These are phyloP conservation scores for Hyaloscypha variabilis DNA, from an alignment of 495 filamentous ascomycete species.

Conservation along the genomic window DNA sequence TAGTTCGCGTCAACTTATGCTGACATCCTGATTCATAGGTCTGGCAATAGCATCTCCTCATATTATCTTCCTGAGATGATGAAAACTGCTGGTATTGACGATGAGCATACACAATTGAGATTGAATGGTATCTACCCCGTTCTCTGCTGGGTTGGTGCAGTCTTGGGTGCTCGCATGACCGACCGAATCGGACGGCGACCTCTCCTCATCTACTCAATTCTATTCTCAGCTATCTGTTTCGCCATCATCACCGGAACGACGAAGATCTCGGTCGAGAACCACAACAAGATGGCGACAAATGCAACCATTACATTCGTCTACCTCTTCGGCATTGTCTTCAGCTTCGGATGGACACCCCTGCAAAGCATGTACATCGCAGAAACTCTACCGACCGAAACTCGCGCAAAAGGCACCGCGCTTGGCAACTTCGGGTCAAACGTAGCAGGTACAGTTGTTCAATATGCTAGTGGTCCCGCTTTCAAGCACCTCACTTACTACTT, in stretches of 20 bases:
- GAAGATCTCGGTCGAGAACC: constrained; percentile 32
- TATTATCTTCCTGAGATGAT: constrained; percentile 59
- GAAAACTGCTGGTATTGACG: constrained; percentile 51
- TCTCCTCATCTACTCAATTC: constrained; percentile 55
- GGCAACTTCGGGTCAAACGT: constrained; percentile 42
- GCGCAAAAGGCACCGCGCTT: constrained; percentile 62
- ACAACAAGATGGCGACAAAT: constrained; percentile 28
- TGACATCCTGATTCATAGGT: neutral
- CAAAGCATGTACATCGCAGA: constrained; percentile 64
- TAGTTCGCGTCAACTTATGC: neutral
- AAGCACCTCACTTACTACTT: constrained; percentile 54
- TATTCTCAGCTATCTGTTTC: constrained; percentile 49
- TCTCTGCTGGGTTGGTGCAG: constrained; percentile 51
- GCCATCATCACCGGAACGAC: constrained; percentile 56
- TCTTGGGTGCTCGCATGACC: constrained; percentile 51
- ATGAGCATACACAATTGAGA: constrained; percentile 32
- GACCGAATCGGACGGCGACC: constrained; percentile 66
- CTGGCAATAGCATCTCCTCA: constrained; percentile 5
- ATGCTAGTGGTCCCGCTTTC: constrained; percentile 55
- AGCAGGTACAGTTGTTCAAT: constrained; percentile 45
- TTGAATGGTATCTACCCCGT: constrained; percentile 25
- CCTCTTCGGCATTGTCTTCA: constrained; percentile 63
- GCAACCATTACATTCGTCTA: constrained; percentile 59
- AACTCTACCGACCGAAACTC: constrained; percentile 55
- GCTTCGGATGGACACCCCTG: constrained; percentile 66